Evolutionary conservation across 257 asterid species (phyloP), one percentile per base, ranked within the genome.

Genomic region (Przewalskia tangutica): DNA sequence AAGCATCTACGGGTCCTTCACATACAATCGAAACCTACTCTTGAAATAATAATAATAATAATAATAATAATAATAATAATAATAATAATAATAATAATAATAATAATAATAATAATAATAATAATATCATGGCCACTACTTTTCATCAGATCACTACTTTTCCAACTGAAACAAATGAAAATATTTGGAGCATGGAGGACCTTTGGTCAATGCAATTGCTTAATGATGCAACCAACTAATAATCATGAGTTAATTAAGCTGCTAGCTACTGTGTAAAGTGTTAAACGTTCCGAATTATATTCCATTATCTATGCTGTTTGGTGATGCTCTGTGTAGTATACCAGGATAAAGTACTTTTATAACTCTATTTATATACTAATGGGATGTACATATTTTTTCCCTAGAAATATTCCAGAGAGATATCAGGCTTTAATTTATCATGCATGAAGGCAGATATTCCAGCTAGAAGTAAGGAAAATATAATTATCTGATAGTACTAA

Each of bases 161-260:
- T 18, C 93, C 92, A 9, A 85, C 83, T 36, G 92, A 91, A 80
- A 84, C 97, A 23, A 89, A 79, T 71, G 97, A 91, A 58, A 85
- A 82, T 82, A 84, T 95, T 16, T 95, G 98, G 98, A 90, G 89
- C 88, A 90, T 95, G 92, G 98, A 95, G 85, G 98, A 95, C 85
- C 89, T 95, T 73, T 93, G 98, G 98, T 87, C 97, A 82, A 83
- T 95, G 88, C 95, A 95, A 65, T 86, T 93, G 83, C 93, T 93
- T 56, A 92, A 91, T 63, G 91, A 92, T 3, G 93, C 62, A 12
- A 73, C 58, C 23, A 48, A 94, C 42, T 79, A 66, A 46, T 6
- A 32, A 42, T 60, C 11, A 48, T 27, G 44, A 42, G 59, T 38
- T 40, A 67, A 16, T 67, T 40, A 36, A 67, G 53, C 16, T 38